phyloP scores from a whole-genome alignment of 2,329 filamentous ascomycete genomes.

The Claviceps maximensis region DNA sequence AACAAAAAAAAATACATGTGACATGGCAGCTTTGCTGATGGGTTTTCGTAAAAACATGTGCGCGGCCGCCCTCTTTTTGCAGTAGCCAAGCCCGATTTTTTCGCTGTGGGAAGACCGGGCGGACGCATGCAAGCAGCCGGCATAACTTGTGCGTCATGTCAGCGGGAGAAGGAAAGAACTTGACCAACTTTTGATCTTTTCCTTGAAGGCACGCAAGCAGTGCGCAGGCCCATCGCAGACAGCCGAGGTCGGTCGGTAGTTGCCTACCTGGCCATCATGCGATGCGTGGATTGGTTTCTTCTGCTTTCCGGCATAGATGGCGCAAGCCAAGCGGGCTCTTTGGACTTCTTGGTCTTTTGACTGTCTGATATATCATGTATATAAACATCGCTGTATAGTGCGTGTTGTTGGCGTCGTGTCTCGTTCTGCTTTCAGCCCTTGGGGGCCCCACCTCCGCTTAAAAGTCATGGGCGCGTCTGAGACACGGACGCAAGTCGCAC shows the following conservation, averaged over 20 bases:
- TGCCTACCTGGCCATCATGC: too few species aligned
- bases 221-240: not conserved
- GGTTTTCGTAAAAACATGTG: not conserved
- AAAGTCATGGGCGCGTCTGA: not conserved
- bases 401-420: not conserved
- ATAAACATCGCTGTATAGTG: too few species aligned
- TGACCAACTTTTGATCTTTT: too few species aligned
- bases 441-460: not conserved
- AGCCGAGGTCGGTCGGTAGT: too few species aligned
- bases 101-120: not conserved
- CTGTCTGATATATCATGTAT: not conserved
- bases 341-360: not conserved
- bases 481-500: not conserved
- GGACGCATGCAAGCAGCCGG: not conserved
- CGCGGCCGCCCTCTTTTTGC: not conserved
- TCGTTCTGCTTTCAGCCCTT: not conserved
- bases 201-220: not conserved
- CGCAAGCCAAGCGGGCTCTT: too few species aligned
- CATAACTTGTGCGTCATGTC: conserved; percentile 4
- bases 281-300: not conserved
- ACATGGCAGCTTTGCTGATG: too few species aligned
- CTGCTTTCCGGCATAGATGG: too few species aligned
- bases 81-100: not conserved
- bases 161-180: not conserved
- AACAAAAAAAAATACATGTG: too few species aligned